A percentile compares a stretch with the other conserved stretches of the same genome.
phyloP scores from a whole-genome alignment of 768 basidiomycete genomes.

The Tylopilus rubrobrunneus region DNA sequence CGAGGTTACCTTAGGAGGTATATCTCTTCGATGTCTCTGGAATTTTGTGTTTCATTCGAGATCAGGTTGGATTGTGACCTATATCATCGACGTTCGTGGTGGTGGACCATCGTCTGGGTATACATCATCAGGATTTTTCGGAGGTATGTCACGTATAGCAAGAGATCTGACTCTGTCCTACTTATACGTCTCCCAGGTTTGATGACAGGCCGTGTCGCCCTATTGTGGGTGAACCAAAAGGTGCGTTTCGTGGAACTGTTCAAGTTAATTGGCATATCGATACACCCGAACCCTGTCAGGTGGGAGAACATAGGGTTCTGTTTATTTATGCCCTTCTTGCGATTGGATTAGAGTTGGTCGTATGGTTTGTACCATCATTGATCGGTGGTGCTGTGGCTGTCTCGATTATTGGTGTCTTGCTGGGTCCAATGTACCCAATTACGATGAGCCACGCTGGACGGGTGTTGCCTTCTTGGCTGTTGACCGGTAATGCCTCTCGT shows the following conservation, averaged over 20 bases:
- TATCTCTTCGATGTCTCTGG: not conserved
- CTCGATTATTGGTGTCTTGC: slow-evolving; percentile 49
- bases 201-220: slow-evolving; percentile 49
- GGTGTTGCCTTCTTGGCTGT: slow-evolving; percentile 66
- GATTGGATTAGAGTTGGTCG: slow-evolving; percentile 51
- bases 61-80: slow-evolving; percentile 71
- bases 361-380: slow-evolving; percentile 56
- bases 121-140: slow-evolving; percentile 55
- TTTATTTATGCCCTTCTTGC: slow-evolving; percentile 50
- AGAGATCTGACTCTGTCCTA: not conserved
- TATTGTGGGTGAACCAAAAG: slow-evolving; percentile 55
- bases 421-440: slow-evolving; percentile 53
- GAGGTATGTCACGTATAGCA: slow-evolving; percentile 35
- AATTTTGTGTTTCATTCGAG: not conserved
- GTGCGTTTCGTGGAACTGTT: slow-evolving; percentile 20
- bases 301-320: slow-evolving; percentile 53
- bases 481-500: slow-evolving; percentile 36
- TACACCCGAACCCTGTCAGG: slow-evolving; percentile 21
- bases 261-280: not conserved
- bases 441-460: slow-evolving; percentile 67
- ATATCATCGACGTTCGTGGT: slow-evolving; percentile 39
- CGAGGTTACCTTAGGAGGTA: slow-evolving; percentile 50
- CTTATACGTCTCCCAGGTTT: slow-evolving; percentile 39
- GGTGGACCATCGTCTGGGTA: slow-evolving; percentile 46
- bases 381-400: slow-evolving; percentile 53